Evolutionary conservation across 768 basidiomycete species (phyloP).

Genomic region (Boletus rubescentipes): DNA sequence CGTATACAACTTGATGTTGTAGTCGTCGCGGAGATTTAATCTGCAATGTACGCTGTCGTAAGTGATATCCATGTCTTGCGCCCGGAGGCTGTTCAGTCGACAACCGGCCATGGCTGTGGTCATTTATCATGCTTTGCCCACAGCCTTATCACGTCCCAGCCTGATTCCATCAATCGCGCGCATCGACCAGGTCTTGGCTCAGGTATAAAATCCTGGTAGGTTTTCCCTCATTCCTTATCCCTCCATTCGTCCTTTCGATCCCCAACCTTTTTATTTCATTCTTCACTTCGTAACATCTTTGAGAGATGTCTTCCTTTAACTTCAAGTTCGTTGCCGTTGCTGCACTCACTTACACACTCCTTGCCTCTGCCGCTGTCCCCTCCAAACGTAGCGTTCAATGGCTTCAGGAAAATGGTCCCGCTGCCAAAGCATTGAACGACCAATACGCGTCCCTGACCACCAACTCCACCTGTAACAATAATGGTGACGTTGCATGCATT

Average conservation of each 20-base stretch:
- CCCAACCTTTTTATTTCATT: neutral
- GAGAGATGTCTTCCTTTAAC: slow-evolving; percentile 18
- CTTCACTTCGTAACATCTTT: slow-evolving; percentile 10
- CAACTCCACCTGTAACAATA: slow-evolving; percentile 17
- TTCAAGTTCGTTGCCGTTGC: slow-evolving; percentile 14
- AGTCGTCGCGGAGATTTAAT: too few species aligned
- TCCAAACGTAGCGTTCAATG: slow-evolving; percentile 16
- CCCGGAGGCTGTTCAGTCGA: too few species aligned
- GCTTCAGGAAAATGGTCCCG: slow-evolving; percentile 27
- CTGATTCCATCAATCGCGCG: neutral
- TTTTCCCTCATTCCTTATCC: neutral
- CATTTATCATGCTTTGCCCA: too few species aligned
- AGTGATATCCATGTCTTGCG: too few species aligned
- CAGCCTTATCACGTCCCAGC: too few species aligned
- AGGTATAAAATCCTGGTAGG: neutral
- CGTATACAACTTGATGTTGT: too few species aligned
- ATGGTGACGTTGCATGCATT: slow-evolving; percentile 20
- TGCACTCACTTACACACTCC: slow-evolving; percentile 13
- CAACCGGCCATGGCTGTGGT: too few species aligned
- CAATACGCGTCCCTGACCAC: slow-evolving; percentile 15
- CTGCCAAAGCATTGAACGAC: slow-evolving; percentile 24
- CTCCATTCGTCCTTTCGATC: neutral
- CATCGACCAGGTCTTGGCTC: neutral
- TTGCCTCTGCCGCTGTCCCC: slow-evolving; percentile 20
- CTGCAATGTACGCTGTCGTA: too few species aligned